Conservation (phyloP, 2,329 filamentous ascomycete species). For the Tolypocladium guangdongense region DNA sequence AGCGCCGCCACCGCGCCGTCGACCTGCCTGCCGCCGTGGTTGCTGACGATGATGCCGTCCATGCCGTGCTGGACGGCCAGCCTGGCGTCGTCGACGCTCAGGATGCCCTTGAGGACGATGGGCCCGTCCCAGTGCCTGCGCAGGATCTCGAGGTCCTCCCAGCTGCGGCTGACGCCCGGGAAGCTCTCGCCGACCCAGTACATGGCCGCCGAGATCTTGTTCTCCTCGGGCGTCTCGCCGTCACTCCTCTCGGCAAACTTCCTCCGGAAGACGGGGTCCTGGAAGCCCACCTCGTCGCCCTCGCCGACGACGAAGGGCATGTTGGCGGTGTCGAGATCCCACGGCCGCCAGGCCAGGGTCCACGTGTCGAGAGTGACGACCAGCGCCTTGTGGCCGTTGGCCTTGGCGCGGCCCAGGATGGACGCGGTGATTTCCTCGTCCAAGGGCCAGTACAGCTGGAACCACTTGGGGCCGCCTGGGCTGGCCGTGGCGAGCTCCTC, state of each 20-base stretch:
- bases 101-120: conserved; percentile 30
- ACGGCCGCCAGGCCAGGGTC: conserved; percentile 56
- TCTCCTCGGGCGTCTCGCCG: conserved; percentile 35
- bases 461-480: conserved; percentile 52
- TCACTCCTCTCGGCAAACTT: conserved; percentile 22
- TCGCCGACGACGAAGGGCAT: conserved; percentile 47
- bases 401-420: conserved; percentile 49
- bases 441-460: conserved; percentile 64
- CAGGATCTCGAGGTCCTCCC: conserved; percentile 51
- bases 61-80: conserved; percentile 24
- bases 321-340: conserved; percentile 53
- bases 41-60: conserved; percentile 29
- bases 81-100: conserved; percentile 28
- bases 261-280: conserved; percentile 51
- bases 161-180: conserved; percentile 34
- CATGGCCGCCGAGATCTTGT: conserved; percentile 34
- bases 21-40: conserved; percentile 31
- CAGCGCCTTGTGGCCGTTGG: conserved; percentile 50
- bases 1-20: conserved; percentile 37
- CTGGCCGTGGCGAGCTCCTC: conserved; percentile 54
- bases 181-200: conserved; percentile 44
- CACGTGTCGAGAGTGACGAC: conserved; percentile 67
- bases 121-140: conserved; percentile 48
- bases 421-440: conserved; percentile 55
- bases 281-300: conserved; percentile 52